Evolutionary conservation across 306 rosid species (phyloP).

Genomic region (Cucumis melo): DNA sequence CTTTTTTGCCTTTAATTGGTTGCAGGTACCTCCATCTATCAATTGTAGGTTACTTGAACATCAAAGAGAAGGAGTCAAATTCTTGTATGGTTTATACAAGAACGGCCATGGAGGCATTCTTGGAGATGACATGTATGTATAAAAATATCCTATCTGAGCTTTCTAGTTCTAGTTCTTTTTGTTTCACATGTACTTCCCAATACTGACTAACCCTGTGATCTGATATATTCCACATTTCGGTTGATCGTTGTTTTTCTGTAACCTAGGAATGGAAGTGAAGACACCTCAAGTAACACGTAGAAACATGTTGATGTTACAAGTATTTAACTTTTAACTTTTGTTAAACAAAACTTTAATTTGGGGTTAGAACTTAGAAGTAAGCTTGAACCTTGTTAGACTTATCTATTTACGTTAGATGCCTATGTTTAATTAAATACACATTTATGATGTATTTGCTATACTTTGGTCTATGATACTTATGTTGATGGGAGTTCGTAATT

Average conservation of each 20-base stretch:
- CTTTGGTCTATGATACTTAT: background rate
- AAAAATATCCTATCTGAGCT: background rate
- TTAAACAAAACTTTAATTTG: background rate
- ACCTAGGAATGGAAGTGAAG: background rate
- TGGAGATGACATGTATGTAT: conserved; percentile 90
- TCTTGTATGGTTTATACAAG: conserved; percentile 60
- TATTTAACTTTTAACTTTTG: background rate
- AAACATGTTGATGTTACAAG: background rate
- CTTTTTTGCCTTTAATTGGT: background rate
- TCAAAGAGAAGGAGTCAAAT: conserved; percentile 74
- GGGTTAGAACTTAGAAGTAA: background rate
- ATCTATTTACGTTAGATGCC: background rate
- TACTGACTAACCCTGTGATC: background rate
- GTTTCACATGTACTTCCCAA: background rate
- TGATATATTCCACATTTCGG: background rate
- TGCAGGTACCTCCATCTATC: conserved; percentile 86
- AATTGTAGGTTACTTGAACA: conserved; percentile 87
- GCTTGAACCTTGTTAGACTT: background rate
- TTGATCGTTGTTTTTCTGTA: background rate
- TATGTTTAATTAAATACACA: background rate
- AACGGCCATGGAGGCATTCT: conserved; percentile 88
- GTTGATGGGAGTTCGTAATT: background rate
- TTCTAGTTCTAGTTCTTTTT: background rate
- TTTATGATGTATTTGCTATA: background rate
- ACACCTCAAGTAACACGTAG: background rate